Base-by-base conservation (phyloP, 1,284 basidiomycete species). In the Tilletia caries region DNA sequence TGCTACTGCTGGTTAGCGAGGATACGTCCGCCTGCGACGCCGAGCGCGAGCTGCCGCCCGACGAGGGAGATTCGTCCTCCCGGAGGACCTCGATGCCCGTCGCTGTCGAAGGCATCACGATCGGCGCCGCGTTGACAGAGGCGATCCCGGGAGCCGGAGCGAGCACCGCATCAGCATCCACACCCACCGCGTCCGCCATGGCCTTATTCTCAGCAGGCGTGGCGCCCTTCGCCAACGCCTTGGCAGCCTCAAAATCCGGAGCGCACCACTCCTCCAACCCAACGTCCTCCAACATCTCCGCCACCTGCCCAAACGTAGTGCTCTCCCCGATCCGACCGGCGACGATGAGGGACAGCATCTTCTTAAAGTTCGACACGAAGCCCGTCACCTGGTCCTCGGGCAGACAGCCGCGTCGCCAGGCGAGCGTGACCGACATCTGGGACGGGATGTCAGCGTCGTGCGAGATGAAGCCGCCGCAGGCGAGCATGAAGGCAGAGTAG, bases 401-500 rank as follows among this genome's bases (percentile, higher is more conserved):
- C 15, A 62, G 27, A 29, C 58, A 62, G 32, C n/a, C n/a, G 1
- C 32, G 58, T 10, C 58, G 29, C 58, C 58, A 62, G 58, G 58
- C 27, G 29, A 62, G 12, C 29, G 58, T 62, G 58, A 62, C 27
- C 6, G 29, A 18, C 29, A 62, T 29, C 15, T 29, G 32, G 34
- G 29, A 33, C 4, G 58, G 58, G 58, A 62, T 34, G 33, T 62
- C 58, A 10, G 29, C 18, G 8, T 62, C 58, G 58, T 33, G 33
- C 32, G 58, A 62, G 58, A 62, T 34, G 29, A 62, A 62, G 58
- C 27, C 20, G 29, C 29, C 27, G 33, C 27, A 62, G 13, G 33
- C 58, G 29, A 62, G 29, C 32, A 62, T 12, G 29, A 62, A 62
- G 58, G 58, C 58, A 3, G 58, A 62, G 32, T 62, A 62, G 3